Conservation (phyloP, 345 rosid species). For the Linum usitatissimum region DNA sequence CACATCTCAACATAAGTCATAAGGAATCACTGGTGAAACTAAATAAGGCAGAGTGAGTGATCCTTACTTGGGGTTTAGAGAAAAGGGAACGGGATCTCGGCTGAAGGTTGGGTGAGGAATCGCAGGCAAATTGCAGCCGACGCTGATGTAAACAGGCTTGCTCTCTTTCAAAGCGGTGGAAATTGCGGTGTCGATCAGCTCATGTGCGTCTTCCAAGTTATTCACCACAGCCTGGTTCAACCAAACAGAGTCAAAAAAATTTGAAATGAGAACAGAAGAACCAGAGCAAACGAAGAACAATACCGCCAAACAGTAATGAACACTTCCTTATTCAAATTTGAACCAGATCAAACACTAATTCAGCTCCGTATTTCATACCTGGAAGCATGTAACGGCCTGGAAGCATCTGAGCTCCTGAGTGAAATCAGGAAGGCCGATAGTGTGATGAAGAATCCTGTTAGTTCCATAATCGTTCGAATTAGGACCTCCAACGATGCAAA, state of each 20-base stretch:
- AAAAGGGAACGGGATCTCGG: slow-evolving; percentile 56
- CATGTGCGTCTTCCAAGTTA: slow-evolving; percentile 72
- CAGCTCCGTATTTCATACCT: slow-evolving; percentile 24
- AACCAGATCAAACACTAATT: too few species aligned
- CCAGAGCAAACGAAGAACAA: background rate
- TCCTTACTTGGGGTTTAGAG: slow-evolving; percentile 43
- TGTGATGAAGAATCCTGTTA: slow-evolving; percentile 66
- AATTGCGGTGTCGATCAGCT: slow-evolving; percentile 59
- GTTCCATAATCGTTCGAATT: slow-evolving; percentile 82
- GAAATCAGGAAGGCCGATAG: slow-evolving; percentile 67
- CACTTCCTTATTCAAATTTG: too few species aligned
- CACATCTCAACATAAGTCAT: background rate
- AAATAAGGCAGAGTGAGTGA: too few species aligned
- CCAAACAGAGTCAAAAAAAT: background rate
- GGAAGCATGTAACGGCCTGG: slow-evolving; percentile 61
- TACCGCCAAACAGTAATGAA: background rate
- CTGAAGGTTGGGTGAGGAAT: slow-evolving; percentile 65
- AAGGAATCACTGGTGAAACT: background rate
- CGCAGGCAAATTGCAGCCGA: slow-evolving; percentile 58
- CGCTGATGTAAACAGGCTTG: slow-evolving; percentile 74
- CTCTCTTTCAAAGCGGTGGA: slow-evolving; percentile 69
- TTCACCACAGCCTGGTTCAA: slow-evolving; percentile 54
- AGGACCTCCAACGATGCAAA: slow-evolving; percentile 81
- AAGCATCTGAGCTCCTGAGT: slow-evolving; percentile 65
- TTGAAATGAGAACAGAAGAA: background rate